Evolutionary conservation across 495 filamentous ascomycete species (phyloP).

Genomic region (Aspergillus saccharolyticus): DNA sequence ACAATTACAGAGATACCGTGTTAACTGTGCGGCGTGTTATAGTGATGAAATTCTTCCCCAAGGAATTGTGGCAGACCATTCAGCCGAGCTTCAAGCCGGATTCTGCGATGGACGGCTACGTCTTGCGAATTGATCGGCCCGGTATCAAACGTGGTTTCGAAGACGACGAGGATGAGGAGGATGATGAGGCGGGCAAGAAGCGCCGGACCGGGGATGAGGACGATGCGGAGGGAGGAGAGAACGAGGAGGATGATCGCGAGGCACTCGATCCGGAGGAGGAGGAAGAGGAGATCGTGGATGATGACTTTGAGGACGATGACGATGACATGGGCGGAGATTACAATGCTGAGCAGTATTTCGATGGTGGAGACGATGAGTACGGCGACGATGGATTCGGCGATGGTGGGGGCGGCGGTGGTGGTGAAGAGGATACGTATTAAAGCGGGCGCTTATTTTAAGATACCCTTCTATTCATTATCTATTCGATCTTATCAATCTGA

Average conservation of each 20-base stretch:
- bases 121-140: slow-evolving; percentile 13
- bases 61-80: slow-evolving; percentile 49
- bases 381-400: slow-evolving; percentile 47
- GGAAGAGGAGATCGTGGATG: slow-evolving; percentile 48
- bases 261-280: slow-evolving; percentile 45
- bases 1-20: not conserved
- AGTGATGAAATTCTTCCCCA: slow-evolving; percentile 55
- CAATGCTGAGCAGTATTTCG: slow-evolving; percentile 63
- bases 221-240: slow-evolving; percentile 33
- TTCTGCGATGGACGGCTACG: slow-evolving; percentile 29
- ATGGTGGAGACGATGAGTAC: slow-evolving; percentile 56
- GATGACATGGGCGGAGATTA: slow-evolving; percentile 57
- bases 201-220: slow-evolving; percentile 30
- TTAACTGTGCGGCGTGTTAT: not conserved
- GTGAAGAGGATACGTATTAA: slow-evolving; percentile 48
- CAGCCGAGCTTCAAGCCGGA: slow-evolving; percentile 43
- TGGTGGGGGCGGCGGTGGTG: slow-evolving; percentile 45
- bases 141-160: slow-evolving; percentile 41
- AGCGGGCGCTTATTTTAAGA: slow-evolving; percentile 19
- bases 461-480: slow-evolving; percentile 28
- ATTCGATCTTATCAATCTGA: slow-evolving; percentile 9
- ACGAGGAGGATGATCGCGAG: slow-evolving; percentile 24
- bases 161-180: slow-evolving; percentile 44
- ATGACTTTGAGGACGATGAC: slow-evolving; percentile 53
- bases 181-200: slow-evolving; percentile 25